Evolutionary conservation across 495 filamentous ascomycete genomes (phyloP).

Genomic region (Endocarpon pusillum): DNA sequence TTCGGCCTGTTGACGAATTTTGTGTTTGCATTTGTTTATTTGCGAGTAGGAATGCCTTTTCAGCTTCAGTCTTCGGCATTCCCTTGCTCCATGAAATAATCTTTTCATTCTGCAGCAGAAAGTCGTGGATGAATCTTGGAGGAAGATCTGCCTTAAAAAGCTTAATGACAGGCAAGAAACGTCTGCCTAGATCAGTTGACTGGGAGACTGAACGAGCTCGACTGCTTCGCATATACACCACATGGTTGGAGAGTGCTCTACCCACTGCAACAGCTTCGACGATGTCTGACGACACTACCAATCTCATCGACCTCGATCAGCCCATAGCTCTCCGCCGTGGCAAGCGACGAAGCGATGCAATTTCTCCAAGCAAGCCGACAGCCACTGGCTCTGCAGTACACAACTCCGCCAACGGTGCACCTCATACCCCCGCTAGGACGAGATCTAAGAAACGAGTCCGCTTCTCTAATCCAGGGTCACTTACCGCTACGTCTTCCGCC

Average conservation of each 20-base stretch:
- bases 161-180: too few species aligned
- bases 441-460: constrained; percentile 45
- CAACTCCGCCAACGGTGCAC: constrained; percentile 1
- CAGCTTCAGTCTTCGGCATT: too few species aligned
- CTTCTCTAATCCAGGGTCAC: constrained; percentile 53
- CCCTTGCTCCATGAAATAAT: too few species aligned
- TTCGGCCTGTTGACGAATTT: too few species aligned
- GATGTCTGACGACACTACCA: constrained; percentile 4
- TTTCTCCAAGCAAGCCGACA: background rate
- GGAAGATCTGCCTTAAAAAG: too few species aligned
- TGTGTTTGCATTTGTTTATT: too few species aligned
- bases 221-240: background rate
- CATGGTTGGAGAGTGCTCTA: background rate
- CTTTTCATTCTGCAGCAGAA: too few species aligned
- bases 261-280: background rate
- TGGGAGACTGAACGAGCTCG: background rate
- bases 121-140: too few species aligned
- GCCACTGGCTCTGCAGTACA: background rate
- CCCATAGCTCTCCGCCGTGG: constrained; percentile 15
- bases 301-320: constrained; percentile 7
- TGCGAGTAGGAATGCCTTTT: too few species aligned
- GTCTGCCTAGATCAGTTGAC: too few species aligned
- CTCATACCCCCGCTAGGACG: constrained; percentile 1
- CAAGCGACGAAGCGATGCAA: constrained; percentile 6
- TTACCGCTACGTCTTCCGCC: constrained; percentile 13